Evolutionary conservation across 306 rosid genomes (phyloP).

Genomic region (Nissolia schottii): DNA sequence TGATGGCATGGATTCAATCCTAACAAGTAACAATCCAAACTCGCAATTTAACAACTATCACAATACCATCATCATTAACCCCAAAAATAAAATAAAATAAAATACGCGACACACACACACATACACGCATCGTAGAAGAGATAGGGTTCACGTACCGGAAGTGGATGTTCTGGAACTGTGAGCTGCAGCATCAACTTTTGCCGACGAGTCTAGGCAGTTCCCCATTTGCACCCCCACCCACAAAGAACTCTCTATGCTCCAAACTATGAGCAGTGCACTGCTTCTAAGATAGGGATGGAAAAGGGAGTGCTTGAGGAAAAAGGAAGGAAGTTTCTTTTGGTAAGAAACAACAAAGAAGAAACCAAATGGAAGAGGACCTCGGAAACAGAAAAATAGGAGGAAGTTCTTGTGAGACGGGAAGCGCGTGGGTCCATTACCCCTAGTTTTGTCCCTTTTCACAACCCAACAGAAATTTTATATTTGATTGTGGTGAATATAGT

Average conservation of each 20-base stretch:
- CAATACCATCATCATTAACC: too few relatives aligned
- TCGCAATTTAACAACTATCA: background rate
- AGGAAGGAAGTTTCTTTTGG: background rate
- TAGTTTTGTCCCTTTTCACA: background rate
- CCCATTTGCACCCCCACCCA: conserved; percentile 42
- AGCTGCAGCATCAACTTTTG: conserved; percentile 54
- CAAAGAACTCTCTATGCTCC: background rate
- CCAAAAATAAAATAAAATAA: background rate
- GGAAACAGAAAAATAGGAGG: too few relatives aligned
- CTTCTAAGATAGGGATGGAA: too few relatives aligned
- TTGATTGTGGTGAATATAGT: background rate
- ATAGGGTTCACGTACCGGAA: conserved; percentile 43
- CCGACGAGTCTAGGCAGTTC: conserved; percentile 77
- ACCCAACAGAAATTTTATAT: background rate
- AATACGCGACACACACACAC: too few relatives aligned
- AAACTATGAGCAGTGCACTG: background rate
- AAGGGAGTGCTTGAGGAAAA: background rate
- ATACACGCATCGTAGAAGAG: background rate
- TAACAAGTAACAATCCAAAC: too few relatives aligned
- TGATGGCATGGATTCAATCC: too few relatives aligned
- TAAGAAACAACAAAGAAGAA: too few relatives aligned
- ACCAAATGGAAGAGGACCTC: too few relatives aligned
- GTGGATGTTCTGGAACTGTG: conserved; percentile 40
- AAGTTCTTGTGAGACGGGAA: background rate
- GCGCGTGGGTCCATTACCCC: conserved; percentile 31